Percentiles rank a stretch among this genome's conserved stretches.
phyloP scores from a whole-genome alignment of 2,329 filamentous ascomycete species.

The Zasmidium cellare region DNA sequence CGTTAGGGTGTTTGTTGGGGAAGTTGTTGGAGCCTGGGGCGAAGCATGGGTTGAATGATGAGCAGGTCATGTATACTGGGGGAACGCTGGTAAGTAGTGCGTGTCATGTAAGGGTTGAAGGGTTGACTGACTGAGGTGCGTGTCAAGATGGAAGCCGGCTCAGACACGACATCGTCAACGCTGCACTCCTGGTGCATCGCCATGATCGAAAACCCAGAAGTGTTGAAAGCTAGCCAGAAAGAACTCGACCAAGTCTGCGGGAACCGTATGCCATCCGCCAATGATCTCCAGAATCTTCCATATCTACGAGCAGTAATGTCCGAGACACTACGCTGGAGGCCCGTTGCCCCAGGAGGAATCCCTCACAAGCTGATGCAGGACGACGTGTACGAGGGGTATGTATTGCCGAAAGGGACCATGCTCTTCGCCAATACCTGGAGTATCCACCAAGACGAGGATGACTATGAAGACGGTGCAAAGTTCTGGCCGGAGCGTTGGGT shows the following conservation, averaged over 20 bases:
- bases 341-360: slow-evolving; percentile 28
- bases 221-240: slow-evolving; percentile 32
- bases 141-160: not conserved
- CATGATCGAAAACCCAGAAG: slow-evolving; percentile 32
- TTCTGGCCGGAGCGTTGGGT: not conserved
- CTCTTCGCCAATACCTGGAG: not conserved
- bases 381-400: not conserved
- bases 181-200: slow-evolving; percentile 24
- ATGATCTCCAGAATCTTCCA: slow-evolving; percentile 33
- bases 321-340: slow-evolving; percentile 38
- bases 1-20: not conserved
- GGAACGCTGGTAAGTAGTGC: not conserved
- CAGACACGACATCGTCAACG: not conserved
- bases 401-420: not conserved
- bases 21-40: not conserved
- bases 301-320: slow-evolving; percentile 37
- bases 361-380: slow-evolving; percentile 47
- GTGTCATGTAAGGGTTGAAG: no score
- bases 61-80: not conserved
- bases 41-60: not conserved
- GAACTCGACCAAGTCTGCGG: slow-evolving; percentile 36
- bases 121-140: not conserved
- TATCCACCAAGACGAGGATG: not conserved
- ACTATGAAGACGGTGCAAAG: not conserved
- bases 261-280: slow-evolving; percentile 30